phyloP scores from a whole-genome alignment of 495 filamentous ascomycete genomes.

The Daldinia grandis region DNA sequence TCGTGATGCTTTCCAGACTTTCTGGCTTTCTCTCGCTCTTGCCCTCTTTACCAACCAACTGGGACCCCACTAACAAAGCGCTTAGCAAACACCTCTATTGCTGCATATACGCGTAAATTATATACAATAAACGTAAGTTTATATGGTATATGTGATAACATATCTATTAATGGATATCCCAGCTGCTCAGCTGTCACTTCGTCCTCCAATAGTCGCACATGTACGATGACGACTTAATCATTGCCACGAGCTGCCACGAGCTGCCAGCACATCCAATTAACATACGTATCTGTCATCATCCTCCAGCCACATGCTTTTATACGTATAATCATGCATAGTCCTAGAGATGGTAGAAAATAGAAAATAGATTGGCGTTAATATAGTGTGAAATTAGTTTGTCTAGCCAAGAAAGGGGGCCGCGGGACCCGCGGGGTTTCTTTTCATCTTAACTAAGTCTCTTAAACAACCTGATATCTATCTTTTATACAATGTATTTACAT shows the following conservation, averaged over 20 bases:
- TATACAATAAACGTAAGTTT: too few species aligned
- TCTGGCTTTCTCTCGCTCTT: neutral
- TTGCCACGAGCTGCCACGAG: slow-evolving; percentile 1
- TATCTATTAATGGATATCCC: neutral
- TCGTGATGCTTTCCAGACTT: neutral
- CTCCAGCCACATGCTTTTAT: neutral
- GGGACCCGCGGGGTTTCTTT: neutral
- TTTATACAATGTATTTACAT: neutral
- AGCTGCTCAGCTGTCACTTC: neutral
- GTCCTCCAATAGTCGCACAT: neutral
- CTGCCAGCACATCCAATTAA: neutral
- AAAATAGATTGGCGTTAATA: neutral
- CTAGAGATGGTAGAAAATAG: neutral
- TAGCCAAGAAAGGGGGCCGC: neutral
- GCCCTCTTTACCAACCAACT: neutral
- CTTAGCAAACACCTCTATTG: slow-evolving; percentile 22
- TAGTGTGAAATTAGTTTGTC: neutral
- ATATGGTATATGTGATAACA: neutral
- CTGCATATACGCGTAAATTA: slow-evolving; percentile 4
- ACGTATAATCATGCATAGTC: neutral
- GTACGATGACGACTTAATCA: neutral
- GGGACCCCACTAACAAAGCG: slow-evolving; percentile 29
- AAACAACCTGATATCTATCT: neutral
- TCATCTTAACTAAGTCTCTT: neutral
- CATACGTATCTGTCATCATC: neutral